Evolutionary conservation across 1,284 basidiomycete genomes (phyloP).

Genomic region (Pterula multifida): DNA sequence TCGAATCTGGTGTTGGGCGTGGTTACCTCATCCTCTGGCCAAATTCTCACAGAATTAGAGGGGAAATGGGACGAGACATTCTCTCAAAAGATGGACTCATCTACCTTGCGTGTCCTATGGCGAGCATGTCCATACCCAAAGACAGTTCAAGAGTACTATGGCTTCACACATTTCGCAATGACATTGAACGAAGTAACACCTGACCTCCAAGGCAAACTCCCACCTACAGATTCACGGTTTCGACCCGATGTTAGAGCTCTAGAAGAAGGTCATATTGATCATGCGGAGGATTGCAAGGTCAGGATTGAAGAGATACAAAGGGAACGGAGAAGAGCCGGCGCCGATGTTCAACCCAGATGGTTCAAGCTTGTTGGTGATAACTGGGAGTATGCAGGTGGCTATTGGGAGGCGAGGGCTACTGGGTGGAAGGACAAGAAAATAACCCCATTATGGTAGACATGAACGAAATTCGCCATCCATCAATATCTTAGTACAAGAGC

Average conservation of each 20-base stretch:
- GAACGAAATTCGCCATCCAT: neutral
- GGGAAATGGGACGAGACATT: constrained; percentile 80
- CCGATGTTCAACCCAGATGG: constrained; percentile 54
- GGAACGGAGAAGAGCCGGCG: constrained; percentile 46
- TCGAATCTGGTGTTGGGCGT: constrained; percentile 62
- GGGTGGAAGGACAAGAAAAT: constrained; percentile 45
- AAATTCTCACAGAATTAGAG: constrained; percentile 47
- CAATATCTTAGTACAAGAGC: neutral
- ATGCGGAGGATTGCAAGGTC: constrained; percentile 68
- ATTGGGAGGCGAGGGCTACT: constrained; percentile 63
- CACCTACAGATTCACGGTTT: constrained; percentile 77
- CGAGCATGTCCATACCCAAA: constrained; percentile 63
- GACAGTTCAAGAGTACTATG: constrained; percentile 65
- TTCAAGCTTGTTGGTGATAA: constrained; percentile 61
- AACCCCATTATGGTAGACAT: constrained; percentile 49
- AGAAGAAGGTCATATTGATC: constrained; percentile 70
- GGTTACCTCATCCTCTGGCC: constrained; percentile 43
- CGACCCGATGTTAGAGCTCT: constrained; percentile 81
- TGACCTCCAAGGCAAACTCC: constrained; percentile 57
- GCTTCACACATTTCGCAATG: constrained; percentile 71
- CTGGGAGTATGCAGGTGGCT: constrained; percentile 70
- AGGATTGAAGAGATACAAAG: constrained; percentile 67
- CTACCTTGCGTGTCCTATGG: constrained; percentile 69
- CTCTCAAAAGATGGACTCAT: constrained; percentile 50
- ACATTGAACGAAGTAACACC: constrained; percentile 73